Evolutionary conservation across 208 protist genomes (phyloP).

Genomic region (Leishmania mexicana): DNA sequence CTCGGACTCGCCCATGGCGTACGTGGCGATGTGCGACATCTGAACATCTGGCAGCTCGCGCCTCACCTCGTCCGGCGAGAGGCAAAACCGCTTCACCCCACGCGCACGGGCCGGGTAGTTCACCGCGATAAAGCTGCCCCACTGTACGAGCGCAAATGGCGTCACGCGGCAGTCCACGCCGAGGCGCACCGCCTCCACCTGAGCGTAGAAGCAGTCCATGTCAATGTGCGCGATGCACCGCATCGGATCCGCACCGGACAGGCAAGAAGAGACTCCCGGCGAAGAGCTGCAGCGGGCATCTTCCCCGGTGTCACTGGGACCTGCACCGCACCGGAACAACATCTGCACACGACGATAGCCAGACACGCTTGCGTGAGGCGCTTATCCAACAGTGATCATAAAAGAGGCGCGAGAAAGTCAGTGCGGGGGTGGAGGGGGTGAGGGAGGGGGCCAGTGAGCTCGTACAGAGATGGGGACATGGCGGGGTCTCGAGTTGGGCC

Average conservation of each 20-base stretch:
- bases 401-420: not conserved
- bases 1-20: conserved; percentile 52
- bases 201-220: conserved; percentile 93
- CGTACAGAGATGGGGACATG: not conserved
- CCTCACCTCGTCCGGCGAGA: conserved; percentile 43
- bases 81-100: conserved; percentile 72
- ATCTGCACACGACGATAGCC: not conserved
- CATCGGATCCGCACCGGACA: not conserved
- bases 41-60: conserved; percentile 56
- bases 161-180: conserved; percentile 74
- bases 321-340: conserved; percentile 5
- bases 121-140: conserved; percentile 88
- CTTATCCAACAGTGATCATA: not conserved
- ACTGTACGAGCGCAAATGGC: conserved; percentile 79
- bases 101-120: conserved; percentile 85
- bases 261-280: not conserved
- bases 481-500: not conserved
- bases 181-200: conserved; percentile 85
- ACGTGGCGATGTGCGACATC: conserved; percentile 58
- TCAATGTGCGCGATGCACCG: conserved; percentile 80
- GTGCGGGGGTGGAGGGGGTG: not conserved
- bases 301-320: not conserved
- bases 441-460: not conserved
- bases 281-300: not conserved
- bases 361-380: not conserved